phyloP scores from a whole-genome alignment of 345 rosid genomes.

The Populus davidiana region DNA sequence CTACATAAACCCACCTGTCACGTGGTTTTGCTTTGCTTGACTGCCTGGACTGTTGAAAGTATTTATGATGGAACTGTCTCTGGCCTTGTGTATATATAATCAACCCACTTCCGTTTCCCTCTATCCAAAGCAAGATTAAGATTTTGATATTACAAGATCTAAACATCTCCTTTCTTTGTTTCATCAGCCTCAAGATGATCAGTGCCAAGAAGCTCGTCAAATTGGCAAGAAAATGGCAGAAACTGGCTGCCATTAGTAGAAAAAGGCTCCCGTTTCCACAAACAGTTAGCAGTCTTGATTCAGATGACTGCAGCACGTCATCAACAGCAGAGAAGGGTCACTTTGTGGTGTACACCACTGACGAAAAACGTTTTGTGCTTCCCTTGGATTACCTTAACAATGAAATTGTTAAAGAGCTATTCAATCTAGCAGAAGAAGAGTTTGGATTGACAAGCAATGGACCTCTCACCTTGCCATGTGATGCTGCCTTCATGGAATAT shows the following conservation, averaged over 20 bases:
- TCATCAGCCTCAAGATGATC: neutral
- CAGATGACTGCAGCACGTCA: neutral
- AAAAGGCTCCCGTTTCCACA: neutral
- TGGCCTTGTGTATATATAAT: neutral
- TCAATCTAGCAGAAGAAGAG: constrained; percentile 14
- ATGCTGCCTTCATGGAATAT: constrained; percentile 11
- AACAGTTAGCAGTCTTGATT: neutral
- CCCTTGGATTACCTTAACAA: constrained; percentile 12
- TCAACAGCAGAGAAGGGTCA: constrained; percentile 9
- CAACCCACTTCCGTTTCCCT: neutral
- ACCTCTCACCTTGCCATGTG: constrained; percentile 20
- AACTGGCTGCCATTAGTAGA: neutral
- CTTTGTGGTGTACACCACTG: constrained; percentile 17
- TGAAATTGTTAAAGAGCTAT: constrained; percentile 10
- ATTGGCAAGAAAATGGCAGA: constrained; percentile 7
- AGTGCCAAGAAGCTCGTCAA: neutral
- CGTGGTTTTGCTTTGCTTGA: neutral
- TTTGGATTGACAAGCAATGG: constrained; percentile 12
- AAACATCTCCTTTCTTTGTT: neutral
- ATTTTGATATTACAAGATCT: neutral
- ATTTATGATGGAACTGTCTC: neutral
- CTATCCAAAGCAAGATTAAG: neutral
- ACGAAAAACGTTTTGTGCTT: constrained; percentile 7
- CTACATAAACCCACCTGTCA: neutral
- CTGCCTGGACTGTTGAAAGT: neutral